Base-by-base conservation (phyloP, 2,329 filamentous ascomycete species). In the Knufia fluminis region DNA sequence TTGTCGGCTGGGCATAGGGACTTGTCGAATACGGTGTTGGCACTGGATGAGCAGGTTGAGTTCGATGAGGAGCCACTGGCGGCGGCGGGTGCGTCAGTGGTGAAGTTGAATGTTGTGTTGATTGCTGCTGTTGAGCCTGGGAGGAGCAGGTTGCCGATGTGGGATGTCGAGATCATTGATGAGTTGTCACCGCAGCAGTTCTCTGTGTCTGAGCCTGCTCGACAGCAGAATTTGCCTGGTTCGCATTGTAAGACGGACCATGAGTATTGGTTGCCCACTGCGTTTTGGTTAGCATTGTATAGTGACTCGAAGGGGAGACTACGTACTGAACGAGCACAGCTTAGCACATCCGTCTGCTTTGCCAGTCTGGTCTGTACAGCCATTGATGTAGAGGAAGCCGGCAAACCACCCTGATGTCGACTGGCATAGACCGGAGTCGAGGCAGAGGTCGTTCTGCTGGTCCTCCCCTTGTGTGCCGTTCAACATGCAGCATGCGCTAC, bases 171-270 rank as follows among this genome's bases (percentile, higher is more conserved):
- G 48, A 53, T 48, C 20, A 48, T 20, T 10, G 22, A 19, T 12
- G 48, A 35, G 20, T 39, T 28, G 7, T 38, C 44, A 20, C 26
- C 42, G 42, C 51, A 53, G 36, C 51, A 53, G 39, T 50, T 53
- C 38, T 33, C 43, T 20, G 43, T 48, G 16, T 43, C 36, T 42
- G 43, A 23, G 8, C 35, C 51, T 28, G 51, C 28, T 16, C 48
- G 22, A 40, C 51, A 53, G 43, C 51, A 53, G 24, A 53, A 53
- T 24, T 36, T 31, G 7, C 51, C 51, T 50, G 49, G 42, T 43
- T 46, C 16, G 31, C 47, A 52, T 50, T 50, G 33, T 40, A 52
- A 14, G 24, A 48, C 28, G 35, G 51, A 46, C 49, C 42, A 45
- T 19, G 49, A 45, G 17, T 45, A 45, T 45, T 45, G 26, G 16